Conservation (phyloP, 2,329 filamentous ascomycete genomes). For the Lasiodiplodia sp. region DNA sequence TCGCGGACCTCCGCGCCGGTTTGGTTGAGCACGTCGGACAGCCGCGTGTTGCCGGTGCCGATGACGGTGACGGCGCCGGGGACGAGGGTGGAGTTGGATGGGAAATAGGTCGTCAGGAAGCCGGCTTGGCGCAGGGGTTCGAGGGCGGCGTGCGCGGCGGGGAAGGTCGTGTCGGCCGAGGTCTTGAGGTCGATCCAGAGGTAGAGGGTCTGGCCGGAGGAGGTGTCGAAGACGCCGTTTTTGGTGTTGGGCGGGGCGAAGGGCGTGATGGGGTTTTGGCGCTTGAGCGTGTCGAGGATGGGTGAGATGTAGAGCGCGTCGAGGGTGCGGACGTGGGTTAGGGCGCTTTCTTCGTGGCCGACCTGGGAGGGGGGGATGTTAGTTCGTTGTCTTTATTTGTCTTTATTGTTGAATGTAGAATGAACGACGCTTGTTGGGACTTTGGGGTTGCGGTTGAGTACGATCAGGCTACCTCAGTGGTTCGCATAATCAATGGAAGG, state of each 20-base stretch:
- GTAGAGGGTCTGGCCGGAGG: constrained; percentile 65
- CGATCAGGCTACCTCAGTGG: too few species aligned
- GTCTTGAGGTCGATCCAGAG: constrained; percentile 72
- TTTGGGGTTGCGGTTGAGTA: neutral
- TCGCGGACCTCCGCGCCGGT: constrained; percentile 53
- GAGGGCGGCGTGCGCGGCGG: constrained; percentile 63
- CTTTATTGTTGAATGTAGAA: neutral
- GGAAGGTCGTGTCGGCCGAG: constrained; percentile 61
- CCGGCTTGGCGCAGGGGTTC: constrained; percentile 62
- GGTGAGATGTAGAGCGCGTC: constrained; percentile 66
- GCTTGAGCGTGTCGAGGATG: constrained; percentile 62
- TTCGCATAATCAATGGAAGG: too few species aligned
- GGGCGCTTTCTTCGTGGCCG: constrained; percentile 62
- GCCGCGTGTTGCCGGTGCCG: constrained; percentile 65
- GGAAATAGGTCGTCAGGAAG: constrained; percentile 62
- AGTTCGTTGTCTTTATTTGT: neutral
- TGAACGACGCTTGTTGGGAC: neutral
- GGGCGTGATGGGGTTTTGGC: constrained; percentile 61
- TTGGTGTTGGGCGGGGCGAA: constrained; percentile 48
- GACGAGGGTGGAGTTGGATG: constrained; percentile 55
- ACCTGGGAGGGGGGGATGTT: constrained; percentile 47
- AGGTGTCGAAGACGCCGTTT: constrained; percentile 67
- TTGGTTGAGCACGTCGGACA: constrained; percentile 54
- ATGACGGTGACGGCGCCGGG: constrained; percentile 65
- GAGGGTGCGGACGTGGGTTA: constrained; percentile 62